These are phyloP conservation scores for Ganoderma lingzhi DNA, from an alignment of 1,284 basidiomycete species.

Conservation along the genomic window DNA sequence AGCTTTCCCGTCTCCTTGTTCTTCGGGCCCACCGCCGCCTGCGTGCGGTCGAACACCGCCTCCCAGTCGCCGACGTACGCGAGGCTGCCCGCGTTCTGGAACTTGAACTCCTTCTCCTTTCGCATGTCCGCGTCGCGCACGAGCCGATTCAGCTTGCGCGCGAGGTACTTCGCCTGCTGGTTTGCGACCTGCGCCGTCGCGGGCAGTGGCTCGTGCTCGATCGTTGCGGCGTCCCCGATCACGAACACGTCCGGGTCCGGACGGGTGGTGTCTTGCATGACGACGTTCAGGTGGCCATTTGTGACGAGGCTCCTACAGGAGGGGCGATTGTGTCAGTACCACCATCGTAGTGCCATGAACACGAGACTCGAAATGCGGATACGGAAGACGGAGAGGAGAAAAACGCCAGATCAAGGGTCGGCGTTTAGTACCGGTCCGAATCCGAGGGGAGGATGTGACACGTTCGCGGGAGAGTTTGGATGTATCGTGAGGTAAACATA, in stretches of 20 bases:
- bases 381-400: not conserved
- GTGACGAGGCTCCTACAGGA: conserved; percentile 60
- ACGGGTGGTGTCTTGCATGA: conserved; percentile 61
- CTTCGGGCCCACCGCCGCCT: conserved; percentile 61
- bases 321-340: conserved; percentile 13
- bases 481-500: not conserved
- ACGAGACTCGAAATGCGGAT: not conserved
- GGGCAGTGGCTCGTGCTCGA: conserved; percentile 71
- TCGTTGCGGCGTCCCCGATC: conserved; percentile 81
- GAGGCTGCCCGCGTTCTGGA: conserved; percentile 78
- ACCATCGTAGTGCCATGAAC: not conserved
- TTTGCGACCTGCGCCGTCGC: conserved; percentile 90
- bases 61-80: conserved; percentile 87
- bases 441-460: not conserved
- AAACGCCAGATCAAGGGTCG: not conserved
- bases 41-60: conserved; percentile 76
- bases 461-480: not conserved
- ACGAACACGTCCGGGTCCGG: conserved; percentile 82
- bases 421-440: conserved; percentile 1
- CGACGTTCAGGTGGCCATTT: conserved; percentile 66
- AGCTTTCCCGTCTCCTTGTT: conserved; percentile 72
- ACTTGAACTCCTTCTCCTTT: conserved; percentile 61
- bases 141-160: conserved; percentile 72
- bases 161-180: conserved; percentile 81
- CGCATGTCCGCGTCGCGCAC: conserved; percentile 41